These are phyloP conservation scores for Cyclotella choctawhatcheeana DNA, from an alignment of 108 stramenopile species.

Conservation along the genomic window DNA sequence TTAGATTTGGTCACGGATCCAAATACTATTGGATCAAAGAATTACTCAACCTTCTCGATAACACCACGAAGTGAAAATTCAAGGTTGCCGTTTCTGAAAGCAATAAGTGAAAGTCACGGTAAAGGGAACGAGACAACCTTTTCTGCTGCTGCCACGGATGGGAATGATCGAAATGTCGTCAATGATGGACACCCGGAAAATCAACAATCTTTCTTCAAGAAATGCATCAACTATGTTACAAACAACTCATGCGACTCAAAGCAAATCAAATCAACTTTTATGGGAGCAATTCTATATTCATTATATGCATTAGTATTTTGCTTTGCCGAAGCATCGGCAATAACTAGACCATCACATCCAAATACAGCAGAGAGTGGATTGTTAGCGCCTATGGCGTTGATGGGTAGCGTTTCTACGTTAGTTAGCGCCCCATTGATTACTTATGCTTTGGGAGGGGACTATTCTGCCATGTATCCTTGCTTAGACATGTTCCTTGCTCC, in stretches of 20 bases:
- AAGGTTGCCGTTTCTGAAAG: not conserved
- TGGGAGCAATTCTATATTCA: constrained; percentile 47
- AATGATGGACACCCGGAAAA: not conserved
- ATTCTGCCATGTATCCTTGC: constrained; percentile 50
- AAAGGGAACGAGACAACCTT: not conserved
- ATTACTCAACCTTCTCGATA: constrained; percentile 18
- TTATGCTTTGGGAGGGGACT: constrained; percentile 21
- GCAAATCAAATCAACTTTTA: constrained; percentile 38
- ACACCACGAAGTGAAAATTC: constrained; percentile 8
- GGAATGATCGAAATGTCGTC: no score
- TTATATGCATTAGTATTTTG: constrained; percentile 74
- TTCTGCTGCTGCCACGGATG: not conserved
- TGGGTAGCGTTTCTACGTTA: constrained; percentile 37
- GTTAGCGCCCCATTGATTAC: constrained; percentile 26
- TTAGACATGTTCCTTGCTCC: constrained; percentile 75
- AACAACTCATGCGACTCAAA: constrained; percentile 9
- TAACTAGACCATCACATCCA: constrained; percentile 59
- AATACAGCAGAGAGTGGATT: constrained; percentile 12
- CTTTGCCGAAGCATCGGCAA: constrained; percentile 66
- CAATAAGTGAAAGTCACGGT: constrained; percentile 8
- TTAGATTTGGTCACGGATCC: constrained; percentile 3
- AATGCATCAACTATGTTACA: not conserved
- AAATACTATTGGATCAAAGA: not conserved
- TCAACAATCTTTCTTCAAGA: not conserved
- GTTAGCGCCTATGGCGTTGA: constrained; percentile 41